phyloP scores from a whole-genome alignment of 108 stramenopile species.

The Licmophora abbreviata region DNA sequence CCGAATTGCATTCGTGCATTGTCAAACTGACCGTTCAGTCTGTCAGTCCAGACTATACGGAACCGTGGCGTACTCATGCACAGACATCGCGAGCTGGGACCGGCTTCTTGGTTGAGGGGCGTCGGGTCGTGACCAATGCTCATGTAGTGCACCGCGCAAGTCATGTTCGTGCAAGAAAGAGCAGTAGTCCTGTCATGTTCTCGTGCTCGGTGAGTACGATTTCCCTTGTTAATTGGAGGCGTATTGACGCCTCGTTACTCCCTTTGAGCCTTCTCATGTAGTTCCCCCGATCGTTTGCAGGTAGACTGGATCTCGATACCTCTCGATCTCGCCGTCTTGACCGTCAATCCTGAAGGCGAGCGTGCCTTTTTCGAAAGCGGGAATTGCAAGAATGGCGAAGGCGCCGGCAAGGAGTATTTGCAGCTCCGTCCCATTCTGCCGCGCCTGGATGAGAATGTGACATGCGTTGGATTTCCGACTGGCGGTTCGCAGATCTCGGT shows the following conservation, averaged over 20 bases:
- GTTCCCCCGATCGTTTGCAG: too few species aligned
- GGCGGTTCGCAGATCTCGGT: constrained; percentile 53
- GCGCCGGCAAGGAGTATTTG: constrained; percentile 15
- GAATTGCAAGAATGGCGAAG: neutral
- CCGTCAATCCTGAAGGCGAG: constrained; percentile 21
- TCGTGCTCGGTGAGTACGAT: too few species aligned
- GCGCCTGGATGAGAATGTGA: constrained; percentile 49
- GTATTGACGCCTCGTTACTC: too few species aligned
- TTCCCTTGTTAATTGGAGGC: too few species aligned
- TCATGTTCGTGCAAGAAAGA: constrained; percentile 34
- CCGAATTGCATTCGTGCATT: too few species aligned
- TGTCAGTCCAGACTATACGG: neutral
- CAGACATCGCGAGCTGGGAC: neutral
- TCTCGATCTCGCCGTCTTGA: constrained; percentile 36
- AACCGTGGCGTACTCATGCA: neutral
- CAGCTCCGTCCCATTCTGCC: too few species aligned
- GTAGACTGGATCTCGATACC: constrained; percentile 37
- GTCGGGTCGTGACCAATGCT: constrained; percentile 59
- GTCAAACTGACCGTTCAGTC: neutral
- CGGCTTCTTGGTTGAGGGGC: neutral
- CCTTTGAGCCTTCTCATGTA: too few species aligned
- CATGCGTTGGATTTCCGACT: constrained; percentile 59
- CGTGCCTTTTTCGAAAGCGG: constrained; percentile 1
- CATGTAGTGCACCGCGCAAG: constrained; percentile 51
- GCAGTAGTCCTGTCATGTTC: too few species aligned